phyloP scores from a whole-genome alignment of 2,329 filamentous ascomycete species.

The Aspergillus sp. region DNA sequence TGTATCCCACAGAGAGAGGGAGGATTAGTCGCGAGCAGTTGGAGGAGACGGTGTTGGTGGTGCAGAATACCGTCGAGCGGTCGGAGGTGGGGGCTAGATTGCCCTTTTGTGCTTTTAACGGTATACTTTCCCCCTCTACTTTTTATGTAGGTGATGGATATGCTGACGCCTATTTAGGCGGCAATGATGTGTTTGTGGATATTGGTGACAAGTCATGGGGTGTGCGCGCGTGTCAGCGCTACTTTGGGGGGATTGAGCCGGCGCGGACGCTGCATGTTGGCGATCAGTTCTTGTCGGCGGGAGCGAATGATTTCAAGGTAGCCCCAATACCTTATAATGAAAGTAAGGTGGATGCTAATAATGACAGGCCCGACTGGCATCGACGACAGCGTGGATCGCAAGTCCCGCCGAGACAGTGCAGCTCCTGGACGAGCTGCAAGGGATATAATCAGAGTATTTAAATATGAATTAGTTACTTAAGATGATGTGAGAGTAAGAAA shows the following conservation, averaged over 20 bases:
- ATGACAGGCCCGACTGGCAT: conserved; percentile 72
- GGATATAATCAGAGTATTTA: conserved; percentile 20
- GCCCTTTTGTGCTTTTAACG: conserved; percentile 98
- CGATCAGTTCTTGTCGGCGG: conserved; percentile 91
- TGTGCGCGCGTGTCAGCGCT: conserved; percentile 86
- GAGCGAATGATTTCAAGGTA: conserved; percentile 94
- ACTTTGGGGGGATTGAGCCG: conserved; percentile 75
- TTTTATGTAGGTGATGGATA: neutral
- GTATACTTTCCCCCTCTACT: conserved; percentile 33
- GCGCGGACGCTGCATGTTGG: conserved; percentile 89
- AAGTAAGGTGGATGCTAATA: too few relatives aligned
- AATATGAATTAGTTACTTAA: neutral
- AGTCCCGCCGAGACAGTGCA: conserved; percentile 88
- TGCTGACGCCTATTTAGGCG: conserved; percentile 51
- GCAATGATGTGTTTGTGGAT: conserved; percentile 96
- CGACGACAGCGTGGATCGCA: conserved; percentile 96
- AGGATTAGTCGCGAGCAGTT: conserved; percentile 84
- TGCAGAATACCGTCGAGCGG: conserved; percentile 88
- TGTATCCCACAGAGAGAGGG: conserved; percentile 65
- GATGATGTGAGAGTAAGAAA: neutral
- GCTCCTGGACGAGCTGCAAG: conserved; percentile 78
- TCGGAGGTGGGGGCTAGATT: conserved; percentile 67
- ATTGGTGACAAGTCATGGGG: conserved; percentile 98
- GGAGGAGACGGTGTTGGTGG: conserved; percentile 92
- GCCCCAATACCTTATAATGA: conserved; percentile 10